These are phyloP conservation scores for Galium porrigens DNA, from an alignment of 305 asterid genomes.

Conservation along the genomic window DNA sequence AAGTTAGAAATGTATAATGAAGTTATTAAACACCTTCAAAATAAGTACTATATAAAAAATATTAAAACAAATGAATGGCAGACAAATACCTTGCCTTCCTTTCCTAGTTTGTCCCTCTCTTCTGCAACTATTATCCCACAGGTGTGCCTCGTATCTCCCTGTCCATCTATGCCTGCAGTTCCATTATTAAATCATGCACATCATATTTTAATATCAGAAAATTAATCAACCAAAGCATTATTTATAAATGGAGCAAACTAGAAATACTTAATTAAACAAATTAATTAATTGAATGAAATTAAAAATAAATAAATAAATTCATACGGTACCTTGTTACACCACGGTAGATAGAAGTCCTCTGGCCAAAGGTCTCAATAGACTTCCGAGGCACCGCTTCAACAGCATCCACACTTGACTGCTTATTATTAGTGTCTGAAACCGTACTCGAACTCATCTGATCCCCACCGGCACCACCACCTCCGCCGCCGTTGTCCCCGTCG, in stretches of 20 bases:
- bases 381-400: constrained; percentile 46
- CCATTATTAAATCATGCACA: background rate
- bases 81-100: constrained; percentile 84
- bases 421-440: constrained; percentile 14
- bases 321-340: constrained; percentile 61
- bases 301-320: background rate
- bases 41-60: background rate
- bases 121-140: constrained; percentile 81
- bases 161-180: constrained; percentile 64
- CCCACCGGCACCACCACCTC: background rate
- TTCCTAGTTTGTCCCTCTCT: constrained; percentile 94
- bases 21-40: background rate
- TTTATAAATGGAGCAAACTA: background rate
- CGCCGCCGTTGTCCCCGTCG: constrained; percentile 16
- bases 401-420: constrained; percentile 19
- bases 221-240: background rate
- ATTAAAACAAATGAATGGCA: constrained; percentile 18
- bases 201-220: background rate
- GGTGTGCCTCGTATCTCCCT: constrained; percentile 72
- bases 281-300: too few relatives aligned
- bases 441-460: constrained; percentile 19
- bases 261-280: background rate
- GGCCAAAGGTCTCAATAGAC: constrained; percentile 66
- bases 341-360: constrained; percentile 82
- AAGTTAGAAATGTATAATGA: constrained; percentile 13